Evolutionary conservation across 1,284 basidiomycete genomes (phyloP), one percentile per base, ranked within the genome.

Genomic region (Stereum hirsutum): DNA sequence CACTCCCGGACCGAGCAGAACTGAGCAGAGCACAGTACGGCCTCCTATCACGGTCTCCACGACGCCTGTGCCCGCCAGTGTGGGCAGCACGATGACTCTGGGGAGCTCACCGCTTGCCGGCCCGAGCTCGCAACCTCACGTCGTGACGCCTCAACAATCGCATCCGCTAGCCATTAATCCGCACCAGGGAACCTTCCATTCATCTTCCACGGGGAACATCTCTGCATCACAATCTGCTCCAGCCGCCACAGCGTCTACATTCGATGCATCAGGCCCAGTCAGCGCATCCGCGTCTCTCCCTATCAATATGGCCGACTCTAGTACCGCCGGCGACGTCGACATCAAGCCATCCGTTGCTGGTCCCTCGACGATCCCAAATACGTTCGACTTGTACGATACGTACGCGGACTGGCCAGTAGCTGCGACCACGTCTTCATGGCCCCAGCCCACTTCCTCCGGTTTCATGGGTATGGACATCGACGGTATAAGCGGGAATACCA

Each of bases 211-310:
- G 3, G 5, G 33, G 32, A 41, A 26, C 39, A 48, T 33, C 53
- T 51, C 46, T 54, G 49, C 36, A 61, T 63, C 46, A 34, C 51
- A 10, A 14, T 3, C 31, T n/a, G 31, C 31, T 17, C 4, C 19
- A 14, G n/a, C 8, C 31, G 14, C 6, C 48, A 28, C 7, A 10
- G 6, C 30, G 6, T 21, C 40, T 7, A 15, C 28, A 2, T 25
- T 43, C 20, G 2, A 32, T 20, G n/a, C 48, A 50, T 14, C 49
- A 56, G 14, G 74, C 70, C 45, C 78, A 79, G 48, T 76, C 78
- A 4, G 75, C 77, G 0, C 76, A 77, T n/a, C 72, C 76, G 32
- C 70, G 74, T 25, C 60, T 60, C 14, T n/a, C 17, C 6, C n/a
- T 23, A 17, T 7, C 21, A 34, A 17, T 23, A 25, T 25, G 20